phyloP scores from a whole-genome alignment of 176 grass and related monocot genomes.

The Tuctoria greenei region DNA sequence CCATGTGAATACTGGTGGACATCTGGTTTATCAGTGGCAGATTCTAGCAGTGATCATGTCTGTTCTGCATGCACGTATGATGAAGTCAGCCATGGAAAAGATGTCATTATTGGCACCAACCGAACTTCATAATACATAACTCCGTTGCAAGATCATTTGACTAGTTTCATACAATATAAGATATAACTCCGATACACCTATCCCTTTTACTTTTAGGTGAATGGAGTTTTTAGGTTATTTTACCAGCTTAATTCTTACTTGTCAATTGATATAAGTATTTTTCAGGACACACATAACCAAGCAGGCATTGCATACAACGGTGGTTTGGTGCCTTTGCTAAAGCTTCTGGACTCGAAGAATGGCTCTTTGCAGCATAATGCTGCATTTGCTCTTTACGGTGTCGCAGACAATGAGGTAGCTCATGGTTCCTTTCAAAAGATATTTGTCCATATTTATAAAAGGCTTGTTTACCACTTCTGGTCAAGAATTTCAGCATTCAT shows the following conservation, averaged over 20 bases:
- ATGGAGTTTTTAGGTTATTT: not conserved
- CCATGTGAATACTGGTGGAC: not conserved
- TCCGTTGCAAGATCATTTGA: constrained; percentile 12
- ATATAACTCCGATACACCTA: not conserved
- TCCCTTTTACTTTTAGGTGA: not conserved
- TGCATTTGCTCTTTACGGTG: constrained; percentile 99
- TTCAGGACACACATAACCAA: constrained; percentile 96
- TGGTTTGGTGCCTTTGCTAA: constrained; percentile 88
- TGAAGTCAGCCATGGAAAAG: constrained; percentile 16
- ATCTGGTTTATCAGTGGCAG: constrained; percentile 3
- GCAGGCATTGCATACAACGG: constrained; percentile 98
- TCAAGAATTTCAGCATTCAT: not conserved
- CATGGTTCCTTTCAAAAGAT: constrained; percentile 7
- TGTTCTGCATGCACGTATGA: not conserved
- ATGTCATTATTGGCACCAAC: not conserved
- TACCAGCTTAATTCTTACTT: constrained; percentile 12
- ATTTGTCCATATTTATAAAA: constrained; percentile 5
- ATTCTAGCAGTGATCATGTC: not conserved
- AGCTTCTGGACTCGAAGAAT: constrained; percentile 99
- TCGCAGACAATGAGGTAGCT: constrained; percentile 97
- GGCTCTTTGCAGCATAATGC: constrained; percentile 99
- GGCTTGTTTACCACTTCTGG: not conserved
- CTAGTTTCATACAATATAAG: constrained; percentile 13
- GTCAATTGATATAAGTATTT: constrained; percentile 24
- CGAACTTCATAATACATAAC: not conserved